Conservation (phyloP, 140 eudicot species). For the Erigeron philadelphicus region DNA sequence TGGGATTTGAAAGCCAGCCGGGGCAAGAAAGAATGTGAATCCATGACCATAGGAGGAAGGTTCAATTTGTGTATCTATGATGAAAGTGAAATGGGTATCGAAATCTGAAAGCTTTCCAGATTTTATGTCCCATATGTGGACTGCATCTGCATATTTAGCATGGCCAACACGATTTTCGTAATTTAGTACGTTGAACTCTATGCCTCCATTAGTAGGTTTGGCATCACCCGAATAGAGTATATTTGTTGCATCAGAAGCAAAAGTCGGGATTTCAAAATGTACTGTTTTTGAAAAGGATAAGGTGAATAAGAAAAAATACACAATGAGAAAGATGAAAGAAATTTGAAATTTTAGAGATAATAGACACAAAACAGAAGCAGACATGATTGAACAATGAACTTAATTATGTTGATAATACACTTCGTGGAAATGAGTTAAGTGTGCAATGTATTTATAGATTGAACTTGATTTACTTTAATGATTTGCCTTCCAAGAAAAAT, state of each 20-base stretch:
- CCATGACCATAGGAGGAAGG: slow-evolving; percentile 28
- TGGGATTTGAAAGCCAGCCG: slow-evolving; percentile 36
- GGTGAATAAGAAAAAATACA: too few relatives aligned
- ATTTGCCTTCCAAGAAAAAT: neutral
- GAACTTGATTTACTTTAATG: too few relatives aligned
- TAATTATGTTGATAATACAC: too few relatives aligned
- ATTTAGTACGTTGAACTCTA: slow-evolving; percentile 10
- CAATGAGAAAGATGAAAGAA: neutral
- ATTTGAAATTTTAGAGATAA: neutral
- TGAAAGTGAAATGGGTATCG: slow-evolving; percentile 32
- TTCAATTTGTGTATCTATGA: slow-evolving; percentile 14
- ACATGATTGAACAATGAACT: neutral
- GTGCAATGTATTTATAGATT: too few relatives aligned
- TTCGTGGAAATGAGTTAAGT: too few relatives aligned
- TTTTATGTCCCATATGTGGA: slow-evolving; percentile 36
- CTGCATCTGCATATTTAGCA: slow-evolving; percentile 21
- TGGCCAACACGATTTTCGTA: slow-evolving; percentile 27
- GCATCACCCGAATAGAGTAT: slow-evolving; percentile 35
- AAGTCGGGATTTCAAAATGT: slow-evolving; percentile 16
- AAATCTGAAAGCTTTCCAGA: slow-evolving; percentile 33
- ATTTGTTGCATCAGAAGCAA: neutral
- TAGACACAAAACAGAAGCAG: slow-evolving; percentile 3
- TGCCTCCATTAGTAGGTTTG: slow-evolving; percentile 17
- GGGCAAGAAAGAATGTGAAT: slow-evolving; percentile 47
- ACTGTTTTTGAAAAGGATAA: slow-evolving; percentile 16